Base-by-base conservation (phyloP, 2,329 filamentous ascomycete species). In the Aspergillus nomiae region DNA sequence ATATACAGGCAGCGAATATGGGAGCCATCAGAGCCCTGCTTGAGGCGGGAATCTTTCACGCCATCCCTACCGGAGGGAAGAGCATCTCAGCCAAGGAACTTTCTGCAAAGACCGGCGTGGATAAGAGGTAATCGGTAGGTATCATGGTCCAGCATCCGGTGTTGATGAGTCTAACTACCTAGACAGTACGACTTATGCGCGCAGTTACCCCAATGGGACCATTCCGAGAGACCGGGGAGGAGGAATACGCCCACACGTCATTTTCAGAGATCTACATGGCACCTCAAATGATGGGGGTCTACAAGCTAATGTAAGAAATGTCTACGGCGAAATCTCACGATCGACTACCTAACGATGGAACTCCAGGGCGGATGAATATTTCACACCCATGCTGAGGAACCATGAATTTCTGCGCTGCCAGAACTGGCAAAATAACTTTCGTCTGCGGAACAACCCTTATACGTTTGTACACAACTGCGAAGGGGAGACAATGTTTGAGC, bases 151-250 rank as follows among this genome's bases (percentile, higher is more conserved):
- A 10, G 14, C 9, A 19, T 50, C 2, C 10, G 24, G 2, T 28
- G 3, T 1, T 19, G 16, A 2, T 10, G 16, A 53, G 12, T 24
- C 45, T 56, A 32, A 38, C 14, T 14, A 36, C 4, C 4, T 7
- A 24, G 28, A 51, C 24, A 70, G 68, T 70, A 24, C 65, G 68
- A 24, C 63, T 69, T 11, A 70, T 70, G 68, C 64, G 68, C 12
- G 61, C 61, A 6, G 51, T 64, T 7, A 70, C 68, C 2, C 63
- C 65, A 14, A 9, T 59, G 11, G 68, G 68, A 3, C 68, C 68
- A 10, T 70, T 70, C 56, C 60, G 36, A 14, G 68, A 70, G 55
- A 59, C 60, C 2, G 68, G 59, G 30, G 61, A 62, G 32, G 66
- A 70, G 32, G 34, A 62, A 28, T 70, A 70, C 45, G 65, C 68